Evolutionary conservation across 371 early-diverging fungal species (phyloP).

Genomic region (Lichtheimia hyalospora): DNA sequence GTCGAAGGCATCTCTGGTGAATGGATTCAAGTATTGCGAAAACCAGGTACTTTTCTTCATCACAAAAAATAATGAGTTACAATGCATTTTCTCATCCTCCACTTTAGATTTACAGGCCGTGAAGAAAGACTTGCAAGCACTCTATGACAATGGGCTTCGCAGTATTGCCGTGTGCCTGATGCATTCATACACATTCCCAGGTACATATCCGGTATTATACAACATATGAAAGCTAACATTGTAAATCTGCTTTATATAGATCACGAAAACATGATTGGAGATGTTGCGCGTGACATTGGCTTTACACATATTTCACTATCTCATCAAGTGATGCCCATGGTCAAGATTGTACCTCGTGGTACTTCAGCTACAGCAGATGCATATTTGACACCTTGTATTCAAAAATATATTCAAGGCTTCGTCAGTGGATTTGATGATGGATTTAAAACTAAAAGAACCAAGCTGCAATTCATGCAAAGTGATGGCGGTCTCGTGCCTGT

Average conservation of each 20-base stretch:
- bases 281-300: conserved; percentile 73
- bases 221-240: background rate
- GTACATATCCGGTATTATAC: conserved; percentile 14
- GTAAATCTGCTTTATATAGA: conserved; percentile 28
- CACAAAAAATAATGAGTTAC: background rate
- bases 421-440: conserved; percentile 83
- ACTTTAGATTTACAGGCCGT: conserved; percentile 34
- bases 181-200: conserved; percentile 89
- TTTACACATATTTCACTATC: conserved; percentile 86
- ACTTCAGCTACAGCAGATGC: conserved; percentile 91
- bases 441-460: conserved; percentile 53
- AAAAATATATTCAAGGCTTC: conserved; percentile 82
- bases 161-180: conserved; percentile 90
- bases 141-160: conserved; percentile 74
- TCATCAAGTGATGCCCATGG: conserved; percentile 87
- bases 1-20: conserved; percentile 87
- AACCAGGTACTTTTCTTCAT: conserved; percentile 52
- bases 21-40: conserved; percentile 68
- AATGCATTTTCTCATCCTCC: background rate
- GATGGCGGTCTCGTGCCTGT: conserved; percentile 94
- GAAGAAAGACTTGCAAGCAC: conserved; percentile 53
- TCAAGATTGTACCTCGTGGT: conserved; percentile 93
- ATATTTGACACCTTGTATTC: conserved; percentile 91
- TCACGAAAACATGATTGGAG: conserved; percentile 78
- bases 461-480: conserved; percentile 94